Base-by-base conservation (phyloP, 73 alveolate species). In the Paramecium biaurelia region DNA sequence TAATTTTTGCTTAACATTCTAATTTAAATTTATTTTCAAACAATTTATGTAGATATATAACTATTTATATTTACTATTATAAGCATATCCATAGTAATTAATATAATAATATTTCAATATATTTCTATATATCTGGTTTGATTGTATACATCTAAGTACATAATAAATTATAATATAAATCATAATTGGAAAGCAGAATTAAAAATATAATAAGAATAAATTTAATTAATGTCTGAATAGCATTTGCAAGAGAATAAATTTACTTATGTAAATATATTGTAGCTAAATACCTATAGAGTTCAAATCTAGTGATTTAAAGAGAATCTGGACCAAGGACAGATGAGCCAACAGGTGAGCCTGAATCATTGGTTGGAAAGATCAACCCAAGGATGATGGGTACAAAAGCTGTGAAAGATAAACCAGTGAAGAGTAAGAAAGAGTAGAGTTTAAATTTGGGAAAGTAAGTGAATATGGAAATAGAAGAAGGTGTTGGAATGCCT, bases 321-420 rank as follows among this genome's bases (percentile, higher is more conserved):
- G 95, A 82, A 43, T 47, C 79, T n/a, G 93, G 76, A 23, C 92
- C 93, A 70, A 47, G 87, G 21, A 63, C 85, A 20, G 93, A 95
- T 67, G 98, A 94, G 92, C 98, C 99, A 32, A 92, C 99, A 32
- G 99, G 99, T 12, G 99, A 98, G 89, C 99, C 98, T 10, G 98
- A 97, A 74, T 89, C 99, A 47, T 89, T 98, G n/a, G 94, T 41
- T 43, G 95, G 92, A 63, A 98, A 98, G 12, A 94, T 95, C 74
- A 93, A 93, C 53, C 92, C 97, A 76, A 95, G 89, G 85, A 76
- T 76, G 85, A 97, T 98, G 94, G 99, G 99, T 10, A 99, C 95
- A 76, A 92, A 93, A 42, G 99, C 98, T 12, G 92, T 90, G 68
- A 95, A 98, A 85, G 98, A 95, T 59, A 95, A 96, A 85, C 95